phyloP scores from a whole-genome alignment of 2,329 filamentous ascomycete genomes.

The Calonectria multiphialidica region DNA sequence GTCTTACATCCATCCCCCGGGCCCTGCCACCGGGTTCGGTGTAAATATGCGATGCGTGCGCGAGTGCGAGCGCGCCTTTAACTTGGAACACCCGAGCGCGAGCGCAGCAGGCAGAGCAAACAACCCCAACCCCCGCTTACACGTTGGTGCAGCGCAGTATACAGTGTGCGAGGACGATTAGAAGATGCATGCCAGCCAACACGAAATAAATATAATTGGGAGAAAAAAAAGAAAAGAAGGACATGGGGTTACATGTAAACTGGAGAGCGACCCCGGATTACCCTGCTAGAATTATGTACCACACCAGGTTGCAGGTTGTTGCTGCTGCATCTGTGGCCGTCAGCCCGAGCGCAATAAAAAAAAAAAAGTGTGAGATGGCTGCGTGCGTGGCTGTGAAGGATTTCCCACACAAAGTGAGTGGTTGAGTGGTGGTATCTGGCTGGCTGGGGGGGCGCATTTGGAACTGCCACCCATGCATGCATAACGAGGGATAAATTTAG shows the following conservation, averaged over 20 bases:
- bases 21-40: background rate
- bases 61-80: background rate
- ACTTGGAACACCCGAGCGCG: background rate
- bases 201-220: background rate
- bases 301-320: background rate
- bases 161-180: background rate
- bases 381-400: slow-evolving; percentile 5
- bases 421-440: too few species aligned
- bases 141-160: background rate
- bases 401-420: too few species aligned
- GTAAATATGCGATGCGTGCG: too few species aligned
- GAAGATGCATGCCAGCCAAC: background rate
- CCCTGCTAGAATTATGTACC: background rate
- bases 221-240: background rate
- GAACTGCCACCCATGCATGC: background rate
- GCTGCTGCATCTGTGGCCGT: slow-evolving; percentile 3
- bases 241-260: slow-evolving; percentile 12
- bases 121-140: background rate
- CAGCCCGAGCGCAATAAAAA: background rate
- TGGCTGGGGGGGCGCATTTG: too few species aligned
- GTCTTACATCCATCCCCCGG: background rate
- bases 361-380: slow-evolving; percentile 4
- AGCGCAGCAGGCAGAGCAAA: background rate
- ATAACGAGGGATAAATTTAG: slow-evolving; percentile 1
- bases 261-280: background rate